Percentiles rank a stretch among this genome's conserved stretches.
phyloP scores from a whole-genome alignment of 2,329 filamentous ascomycete genomes.

The Fusarium sp. region DNA sequence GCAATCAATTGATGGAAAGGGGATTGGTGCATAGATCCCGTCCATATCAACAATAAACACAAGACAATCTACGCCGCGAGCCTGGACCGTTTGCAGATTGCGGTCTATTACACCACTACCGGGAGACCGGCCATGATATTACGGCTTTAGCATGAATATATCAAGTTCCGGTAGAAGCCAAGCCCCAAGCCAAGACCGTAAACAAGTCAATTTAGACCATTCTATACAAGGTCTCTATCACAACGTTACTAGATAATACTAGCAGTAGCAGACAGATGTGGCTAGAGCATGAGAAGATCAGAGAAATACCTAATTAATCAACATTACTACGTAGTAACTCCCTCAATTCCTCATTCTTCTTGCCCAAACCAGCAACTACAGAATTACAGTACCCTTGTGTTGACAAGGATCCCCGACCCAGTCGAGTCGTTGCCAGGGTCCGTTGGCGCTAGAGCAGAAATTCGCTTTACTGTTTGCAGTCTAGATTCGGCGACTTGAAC shows the following conservation, averaged over 20 bases:
- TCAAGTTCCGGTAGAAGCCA: slow-evolving; percentile 24
- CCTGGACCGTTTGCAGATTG: slow-evolving; percentile 27
- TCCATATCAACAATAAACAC: slow-evolving; percentile 22
- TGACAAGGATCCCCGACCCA: slow-evolving; percentile 25
- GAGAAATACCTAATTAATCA: not conserved
- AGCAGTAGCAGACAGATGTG: not conserved
- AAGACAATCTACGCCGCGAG: slow-evolving; percentile 19
- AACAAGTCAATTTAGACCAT: not conserved
- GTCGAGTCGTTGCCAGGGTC: slow-evolving; percentile 22
- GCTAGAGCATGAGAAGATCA: not conserved
- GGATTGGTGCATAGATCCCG: slow-evolving; percentile 19
- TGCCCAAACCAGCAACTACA: slow-evolving; percentile 28
- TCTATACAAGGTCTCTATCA: slow-evolving; percentile 6
- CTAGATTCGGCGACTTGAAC: slow-evolving; percentile 16
- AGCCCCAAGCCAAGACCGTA: slow-evolving; percentile 28
- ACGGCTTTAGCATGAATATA: slow-evolving; percentile 30
- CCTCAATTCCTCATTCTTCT: slow-evolving; percentile 14
- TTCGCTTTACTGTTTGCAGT: slow-evolving; percentile 27
- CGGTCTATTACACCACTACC: slow-evolving; percentile 38
- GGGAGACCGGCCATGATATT: slow-evolving; percentile 25
- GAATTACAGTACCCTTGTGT: slow-evolving; percentile 28
- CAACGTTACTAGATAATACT: not conserved
- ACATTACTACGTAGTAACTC: not conserved
- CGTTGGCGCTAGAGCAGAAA: slow-evolving; percentile 2
- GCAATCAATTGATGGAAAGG: slow-evolving; percentile 16